Conservation (phyloP, 768 basidiomycete genomes). For the Lactifluus subvellereus region DNA sequence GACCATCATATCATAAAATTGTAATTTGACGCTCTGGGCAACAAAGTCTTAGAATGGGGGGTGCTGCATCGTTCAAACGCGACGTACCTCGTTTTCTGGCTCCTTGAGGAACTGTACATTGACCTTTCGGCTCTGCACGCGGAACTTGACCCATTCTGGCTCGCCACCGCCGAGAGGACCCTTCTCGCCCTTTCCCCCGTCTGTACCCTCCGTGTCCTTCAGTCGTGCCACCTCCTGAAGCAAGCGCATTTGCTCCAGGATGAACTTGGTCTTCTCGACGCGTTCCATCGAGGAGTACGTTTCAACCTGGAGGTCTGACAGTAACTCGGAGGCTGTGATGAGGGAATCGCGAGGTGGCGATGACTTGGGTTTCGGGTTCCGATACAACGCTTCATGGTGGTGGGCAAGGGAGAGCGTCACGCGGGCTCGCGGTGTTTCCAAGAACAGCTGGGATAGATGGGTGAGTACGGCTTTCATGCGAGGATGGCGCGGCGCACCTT, state of each 20-base stretch:
- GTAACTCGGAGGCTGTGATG: slow-evolving; percentile 82
- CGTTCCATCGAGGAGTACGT: slow-evolving; percentile 99
- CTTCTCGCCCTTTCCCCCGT: slow-evolving; percentile 46
- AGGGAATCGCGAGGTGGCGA: slow-evolving; percentile 47
- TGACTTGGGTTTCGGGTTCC: slow-evolving; percentile 38
- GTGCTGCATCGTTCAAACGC: background rate
- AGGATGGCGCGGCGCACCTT: slow-evolving; percentile 54
- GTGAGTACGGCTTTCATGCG: slow-evolving; percentile 7
- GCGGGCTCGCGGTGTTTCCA: slow-evolving; percentile 93
- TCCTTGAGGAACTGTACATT: slow-evolving; percentile 91
- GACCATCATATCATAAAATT: slow-evolving; percentile 95
- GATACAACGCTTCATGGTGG: slow-evolving; percentile 72
- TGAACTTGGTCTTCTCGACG: slow-evolving; percentile 96
- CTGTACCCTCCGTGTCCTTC: slow-evolving; percentile 61
- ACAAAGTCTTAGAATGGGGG: slow-evolving; percentile 3
- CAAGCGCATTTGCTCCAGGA: slow-evolving; percentile 95
- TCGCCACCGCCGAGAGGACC: slow-evolving; percentile 66
- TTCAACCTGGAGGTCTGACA: slow-evolving; percentile 95
- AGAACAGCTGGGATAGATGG: slow-evolving; percentile 62
- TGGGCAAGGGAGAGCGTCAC: slow-evolving; percentile 83
- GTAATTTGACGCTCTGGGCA: slow-evolving; percentile 84
- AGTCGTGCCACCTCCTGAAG: slow-evolving; percentile 68
- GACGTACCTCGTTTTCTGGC: slow-evolving; percentile 76
- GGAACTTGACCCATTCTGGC: slow-evolving; percentile 88
- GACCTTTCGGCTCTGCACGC: slow-evolving; percentile 88